Evolutionary conservation across 225 moss, liverwort and hornwort genomes (phyloP), one percentile per base, ranked within the genome.

Genomic region (Ulota crispa): DNA sequence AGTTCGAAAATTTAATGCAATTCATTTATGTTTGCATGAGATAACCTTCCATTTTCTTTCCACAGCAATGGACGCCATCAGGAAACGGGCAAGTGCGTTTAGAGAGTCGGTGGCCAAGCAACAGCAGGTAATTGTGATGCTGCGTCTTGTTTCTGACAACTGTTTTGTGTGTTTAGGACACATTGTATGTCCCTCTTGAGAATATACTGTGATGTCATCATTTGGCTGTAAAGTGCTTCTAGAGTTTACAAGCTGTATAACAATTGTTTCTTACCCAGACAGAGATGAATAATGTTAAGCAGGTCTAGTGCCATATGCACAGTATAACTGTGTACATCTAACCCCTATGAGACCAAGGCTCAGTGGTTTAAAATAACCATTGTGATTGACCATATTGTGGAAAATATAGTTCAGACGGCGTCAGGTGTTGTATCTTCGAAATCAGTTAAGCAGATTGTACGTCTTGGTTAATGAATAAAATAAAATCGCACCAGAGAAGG

Each of bases 51-150:
- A 30, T 67, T 73, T 23, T 77, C 23, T 69, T 31, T 64, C 69
- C 62, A 62, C 83, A 95, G 95, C 91, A 72, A 98, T 98, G 97
- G 97, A 98, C 86, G 90, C 97, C 50, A 73, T 98, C 39, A 92
- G 97, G 88, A 98, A 98, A 86, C 94, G 95, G 76, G 97, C 95
- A 42, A 95, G 90, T 88, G 94, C 94, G 83, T 92, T 98, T 80
- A 87, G 94, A 80, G 97, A 98, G 69, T 89, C 89, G 80, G 94
- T 95, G 72, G 95, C 97, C 64, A 98, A 95, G 85, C 97, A 98
- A 75, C 97, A 98, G 64, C 97, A 98, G 95, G 97, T 98, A 83
- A 32, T 72, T 30, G 15, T 41, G n/a, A 5, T 23, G 30, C n/a
- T 72, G 45, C 28, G 27, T 43, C 47, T 10, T 64, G 34, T 12